Base-by-base conservation (phyloP, 2,329 filamentous ascomycete species). In the Penicillium psychrosexuale region DNA sequence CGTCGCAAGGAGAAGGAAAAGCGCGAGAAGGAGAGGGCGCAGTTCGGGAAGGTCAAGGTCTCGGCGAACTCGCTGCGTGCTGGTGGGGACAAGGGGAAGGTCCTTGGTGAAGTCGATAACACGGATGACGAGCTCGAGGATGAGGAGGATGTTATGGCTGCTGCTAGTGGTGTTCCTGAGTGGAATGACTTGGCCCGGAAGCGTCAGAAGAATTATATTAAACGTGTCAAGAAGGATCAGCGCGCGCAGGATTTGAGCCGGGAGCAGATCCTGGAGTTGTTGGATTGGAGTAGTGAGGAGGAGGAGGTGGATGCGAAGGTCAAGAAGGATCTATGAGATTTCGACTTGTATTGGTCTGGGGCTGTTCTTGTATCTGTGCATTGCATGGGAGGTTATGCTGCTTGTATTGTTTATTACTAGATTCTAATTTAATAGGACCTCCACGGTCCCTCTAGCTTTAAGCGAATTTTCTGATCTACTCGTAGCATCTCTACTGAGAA, bases 101-200 rank as follows among this genome's bases (percentile, higher is more conserved):
- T 72, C 27, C 57, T 72, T 1, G 70, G 69, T 1, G 70, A 72
- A 56, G 68, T 72, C 8, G 70, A 72, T 34, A 64, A 69, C 19
- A 69, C 68, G 13, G 70, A 77, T 15, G 79, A 81, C 22, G 78
- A 78, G 53, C 30, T 47, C 8, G 76, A 77, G 9, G 76, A 74
- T 3, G 74, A 74, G 15, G 74, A 73, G 65, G 56, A 72, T 56
- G 69, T 70, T 9, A 68, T 72, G 40, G 69, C 68, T 33, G 73
- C 77, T 45, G 76, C 78, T 11, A 79, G 78, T 11, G 76, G 76
- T 17, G 75, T 82, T 13, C 70, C 72, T 1, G 73, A 80, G 61
- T 90, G 87, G 86, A 88, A 88, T 42, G 84, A 85, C 74, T 88
- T 84, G 75, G 86, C 88, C 9, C 78, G 86, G 61, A 82, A 84